Percentiles rank a stretch among this genome's conserved stretches.
Conservation (phyloP, 768 basidiomycete species). For the Mrakia gelida region DNA sequence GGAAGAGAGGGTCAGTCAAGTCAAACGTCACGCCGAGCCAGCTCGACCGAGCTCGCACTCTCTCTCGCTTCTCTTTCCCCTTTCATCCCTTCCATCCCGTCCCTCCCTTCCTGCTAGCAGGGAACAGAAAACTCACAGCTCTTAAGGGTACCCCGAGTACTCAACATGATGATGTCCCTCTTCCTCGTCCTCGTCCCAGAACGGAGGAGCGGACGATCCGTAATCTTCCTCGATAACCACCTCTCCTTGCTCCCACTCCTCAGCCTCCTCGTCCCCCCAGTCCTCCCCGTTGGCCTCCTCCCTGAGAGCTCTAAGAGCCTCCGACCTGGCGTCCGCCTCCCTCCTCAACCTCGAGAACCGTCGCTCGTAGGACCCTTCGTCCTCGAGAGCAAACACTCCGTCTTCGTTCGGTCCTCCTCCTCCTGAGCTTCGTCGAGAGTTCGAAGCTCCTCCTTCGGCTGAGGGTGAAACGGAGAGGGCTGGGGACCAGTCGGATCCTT, state of each 20-base stretch:
- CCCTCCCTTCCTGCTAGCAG: too few species aligned
- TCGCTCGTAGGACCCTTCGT: background rate
- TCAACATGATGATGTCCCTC: conserved; percentile 5
- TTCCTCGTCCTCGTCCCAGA: background rate
- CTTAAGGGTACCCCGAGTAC: conserved; percentile 7
- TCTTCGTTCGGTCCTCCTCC: background rate
- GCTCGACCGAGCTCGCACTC: background rate
- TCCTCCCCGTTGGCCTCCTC: background rate
- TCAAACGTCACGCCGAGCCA: background rate
- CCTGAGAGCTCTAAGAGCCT: background rate
- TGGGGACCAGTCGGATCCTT: conserved; percentile 1
- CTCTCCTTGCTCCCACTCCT: background rate
- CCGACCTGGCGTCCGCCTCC: background rate
- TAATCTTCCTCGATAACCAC: background rate
- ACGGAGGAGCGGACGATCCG: background rate
- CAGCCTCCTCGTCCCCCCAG: background rate
- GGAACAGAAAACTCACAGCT: background rate
- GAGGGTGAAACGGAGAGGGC: background rate
- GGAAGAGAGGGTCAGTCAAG: background rate
- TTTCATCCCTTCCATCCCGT: too few species aligned
- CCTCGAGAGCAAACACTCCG: background rate
- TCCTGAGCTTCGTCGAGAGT: background rate
- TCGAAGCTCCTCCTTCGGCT: too few species aligned
- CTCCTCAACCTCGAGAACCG: background rate
- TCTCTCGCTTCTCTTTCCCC: background rate